Conservation (phyloP, 139 green algal species). For the Coelastrella sp. region DNA sequence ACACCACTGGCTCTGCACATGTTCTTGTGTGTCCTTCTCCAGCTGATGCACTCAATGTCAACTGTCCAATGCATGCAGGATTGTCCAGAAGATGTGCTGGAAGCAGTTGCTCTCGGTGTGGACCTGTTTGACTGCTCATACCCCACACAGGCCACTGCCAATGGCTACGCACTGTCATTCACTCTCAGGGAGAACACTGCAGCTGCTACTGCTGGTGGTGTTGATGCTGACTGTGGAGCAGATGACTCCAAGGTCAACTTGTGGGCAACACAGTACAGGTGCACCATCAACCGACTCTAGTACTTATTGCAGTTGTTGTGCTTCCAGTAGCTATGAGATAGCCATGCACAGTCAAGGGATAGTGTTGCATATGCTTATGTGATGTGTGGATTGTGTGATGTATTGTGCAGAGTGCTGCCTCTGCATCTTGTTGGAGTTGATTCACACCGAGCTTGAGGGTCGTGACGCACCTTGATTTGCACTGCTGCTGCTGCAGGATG, state of each 20-base stretch:
- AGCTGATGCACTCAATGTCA: background rate
- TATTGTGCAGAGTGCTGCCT: background rate
- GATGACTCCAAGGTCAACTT: constrained; percentile 80
- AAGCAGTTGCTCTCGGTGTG: constrained; percentile 66
- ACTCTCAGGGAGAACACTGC: constrained; percentile 41
- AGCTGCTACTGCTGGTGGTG: background rate
- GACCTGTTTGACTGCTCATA: constrained; percentile 75
- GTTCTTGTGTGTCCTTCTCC: background rate
- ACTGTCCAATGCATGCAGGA: constrained; percentile 2
- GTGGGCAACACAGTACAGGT: constrained; percentile 69
- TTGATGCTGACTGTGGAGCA: constrained; percentile 28
- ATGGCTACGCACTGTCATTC: constrained; percentile 77
- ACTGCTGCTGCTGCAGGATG: constrained; percentile 71
- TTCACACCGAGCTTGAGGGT: background rate
- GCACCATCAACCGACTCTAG: background rate
- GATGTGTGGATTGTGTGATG: too few relatives aligned
- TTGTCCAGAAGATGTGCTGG: constrained; percentile 66
- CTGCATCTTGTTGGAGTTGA: too few relatives aligned
- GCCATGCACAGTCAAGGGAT: too few relatives aligned
- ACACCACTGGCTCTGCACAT: background rate
- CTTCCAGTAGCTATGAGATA: too few relatives aligned
- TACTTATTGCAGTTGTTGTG: background rate
- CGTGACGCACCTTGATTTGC: constrained; percentile 59
- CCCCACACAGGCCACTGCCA: constrained; percentile 51
- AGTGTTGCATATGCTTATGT: too few relatives aligned